phyloP scores from a whole-genome alignment of 257 asterid species.

The Lycium barbarum region DNA sequence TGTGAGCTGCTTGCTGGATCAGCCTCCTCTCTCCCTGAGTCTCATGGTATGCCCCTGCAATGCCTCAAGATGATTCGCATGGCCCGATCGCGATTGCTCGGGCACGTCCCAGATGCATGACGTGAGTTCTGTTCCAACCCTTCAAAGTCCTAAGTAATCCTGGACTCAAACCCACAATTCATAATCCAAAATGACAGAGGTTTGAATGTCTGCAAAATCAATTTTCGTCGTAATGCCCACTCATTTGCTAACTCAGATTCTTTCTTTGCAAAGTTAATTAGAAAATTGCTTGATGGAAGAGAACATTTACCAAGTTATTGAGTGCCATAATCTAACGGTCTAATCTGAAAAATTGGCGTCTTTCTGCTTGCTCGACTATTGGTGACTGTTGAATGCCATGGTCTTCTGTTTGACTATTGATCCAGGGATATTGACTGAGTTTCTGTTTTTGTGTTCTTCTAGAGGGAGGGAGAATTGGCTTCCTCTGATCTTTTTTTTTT shows the following conservation, averaged over 20 bases:
- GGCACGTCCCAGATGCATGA: background rate
- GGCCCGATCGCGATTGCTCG: background rate
- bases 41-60: too few relatives aligned
- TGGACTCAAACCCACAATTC: constrained; percentile 14
- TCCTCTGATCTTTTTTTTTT: background rate
- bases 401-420: background rate
- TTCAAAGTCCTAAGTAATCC: background rate
- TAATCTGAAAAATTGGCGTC: constrained; percentile 5
- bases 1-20: background rate
- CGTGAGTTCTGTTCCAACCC: constrained; percentile 24
- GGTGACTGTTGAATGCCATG: constrained; percentile 11
- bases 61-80: too few relatives aligned
- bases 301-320: constrained; percentile 4
- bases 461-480: background rate
- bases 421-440: background rate
- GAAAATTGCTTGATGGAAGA: constrained; percentile 16
- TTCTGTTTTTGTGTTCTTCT: background rate
- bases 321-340: constrained; percentile 11
- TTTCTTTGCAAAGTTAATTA: constrained; percentile 6
- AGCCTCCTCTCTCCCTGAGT: too few relatives aligned
- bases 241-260: constrained; percentile 6
- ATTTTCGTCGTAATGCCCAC: background rate
- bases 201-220: constrained; percentile 13
- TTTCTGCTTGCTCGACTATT: constrained; percentile 18
- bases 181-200: constrained; percentile 1